Percentiles rank a stretch among this genome's conserved stretches.
These are phyloP conservation scores for Lagenidium sp. DNA, from an alignment of 352 stramenopile genomes.

Conservation along the genomic window DNA sequence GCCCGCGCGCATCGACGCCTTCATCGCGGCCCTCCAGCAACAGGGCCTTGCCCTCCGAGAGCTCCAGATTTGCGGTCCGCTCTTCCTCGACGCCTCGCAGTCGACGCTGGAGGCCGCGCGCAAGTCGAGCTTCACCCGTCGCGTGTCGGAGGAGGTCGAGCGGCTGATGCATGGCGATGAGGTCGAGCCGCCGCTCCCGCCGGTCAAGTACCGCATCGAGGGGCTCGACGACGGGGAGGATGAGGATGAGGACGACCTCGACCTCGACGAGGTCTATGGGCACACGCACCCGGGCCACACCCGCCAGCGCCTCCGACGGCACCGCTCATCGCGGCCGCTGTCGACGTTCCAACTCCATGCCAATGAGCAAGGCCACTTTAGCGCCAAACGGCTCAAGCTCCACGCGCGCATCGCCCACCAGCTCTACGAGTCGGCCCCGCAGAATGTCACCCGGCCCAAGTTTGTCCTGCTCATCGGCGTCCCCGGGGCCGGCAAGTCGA, in stretches of 20 bases:
- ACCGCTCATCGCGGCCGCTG: conserved; percentile 9
- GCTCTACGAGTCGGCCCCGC: conserved; percentile 43
- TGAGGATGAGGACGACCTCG: conserved; percentile 33
- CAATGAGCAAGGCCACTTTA: conserved; percentile 53
- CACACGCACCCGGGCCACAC: too few species aligned
- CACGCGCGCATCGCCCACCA: conserved; percentile 72
- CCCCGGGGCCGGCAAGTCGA: conserved; percentile 62
- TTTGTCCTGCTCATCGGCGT: conserved; percentile 68
- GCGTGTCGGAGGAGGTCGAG: conserved; percentile 43
- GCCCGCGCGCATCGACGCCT: conserved; percentile 27
- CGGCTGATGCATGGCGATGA: conserved; percentile 10
- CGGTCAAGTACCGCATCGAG: conserved; percentile 7
- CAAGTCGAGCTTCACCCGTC: conserved; percentile 36
- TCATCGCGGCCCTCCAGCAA: conserved; percentile 24
- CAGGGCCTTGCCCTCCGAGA: conserved; percentile 34
- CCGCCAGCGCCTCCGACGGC: too few species aligned
- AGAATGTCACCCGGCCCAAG: conserved; percentile 40
- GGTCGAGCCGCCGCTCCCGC: not conserved
- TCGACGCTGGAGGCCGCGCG: conserved; percentile 53
- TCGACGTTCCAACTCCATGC: conserved; percentile 58
- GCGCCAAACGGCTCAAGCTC: conserved; percentile 39
- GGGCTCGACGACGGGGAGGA: conserved; percentile 10
- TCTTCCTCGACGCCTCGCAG: conserved; percentile 58
- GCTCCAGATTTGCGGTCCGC: conserved; percentile 39
- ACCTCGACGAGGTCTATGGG: conserved; percentile 22